A percentile compares a stretch with the other conserved stretches of the same genome.
These are phyloP conservation scores for Coniophora puteana DNA, from an alignment of 1,284 basidiomycete genomes.

Conservation along the genomic window DNA sequence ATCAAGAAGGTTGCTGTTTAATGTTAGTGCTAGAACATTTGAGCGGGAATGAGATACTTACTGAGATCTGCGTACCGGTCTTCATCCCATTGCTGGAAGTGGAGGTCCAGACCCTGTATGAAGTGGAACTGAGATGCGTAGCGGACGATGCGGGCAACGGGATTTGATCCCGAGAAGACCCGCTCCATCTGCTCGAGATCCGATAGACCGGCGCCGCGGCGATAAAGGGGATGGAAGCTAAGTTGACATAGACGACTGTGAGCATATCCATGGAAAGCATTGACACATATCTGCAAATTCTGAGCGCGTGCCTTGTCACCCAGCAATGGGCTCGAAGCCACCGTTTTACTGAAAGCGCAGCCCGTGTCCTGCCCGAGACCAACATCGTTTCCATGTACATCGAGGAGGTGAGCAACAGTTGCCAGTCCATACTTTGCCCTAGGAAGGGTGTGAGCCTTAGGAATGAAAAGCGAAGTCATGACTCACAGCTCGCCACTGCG, in stretches of 20 bases:
- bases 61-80: slow-evolving; percentile 24
- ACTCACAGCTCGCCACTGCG: slow-evolving; percentile 11
- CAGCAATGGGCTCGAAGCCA: slow-evolving; percentile 13
- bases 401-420: slow-evolving; percentile 9
- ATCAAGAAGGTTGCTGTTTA: slow-evolving; percentile 15
- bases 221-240: slow-evolving; percentile 18
- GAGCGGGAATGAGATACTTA: slow-evolving; percentile 7
- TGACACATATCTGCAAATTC: slow-evolving; percentile 11
- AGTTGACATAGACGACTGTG: slow-evolving; percentile 25
- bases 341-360: slow-evolving; percentile 11
- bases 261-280: slow-evolving; percentile 27
- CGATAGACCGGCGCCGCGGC: slow-evolving; percentile 20
- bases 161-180: slow-evolving; percentile 24
- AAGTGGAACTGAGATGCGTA: slow-evolving; percentile 22
- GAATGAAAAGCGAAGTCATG: background rate
- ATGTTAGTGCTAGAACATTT: background rate
- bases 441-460: background rate
- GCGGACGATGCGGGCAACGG: slow-evolving; percentile 15
- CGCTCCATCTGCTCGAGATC: slow-evolving; percentile 26
- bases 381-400: slow-evolving; percentile 7
- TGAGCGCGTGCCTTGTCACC: slow-evolving; percentile 5
- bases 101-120: slow-evolving; percentile 19
- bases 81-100: slow-evolving; percentile 23
- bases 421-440: slow-evolving; percentile 18
- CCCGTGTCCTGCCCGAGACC: slow-evolving; percentile 14